Conservation (phyloP, 1,284 basidiomycete genomes). For the Rhodotorula sp. region DNA sequence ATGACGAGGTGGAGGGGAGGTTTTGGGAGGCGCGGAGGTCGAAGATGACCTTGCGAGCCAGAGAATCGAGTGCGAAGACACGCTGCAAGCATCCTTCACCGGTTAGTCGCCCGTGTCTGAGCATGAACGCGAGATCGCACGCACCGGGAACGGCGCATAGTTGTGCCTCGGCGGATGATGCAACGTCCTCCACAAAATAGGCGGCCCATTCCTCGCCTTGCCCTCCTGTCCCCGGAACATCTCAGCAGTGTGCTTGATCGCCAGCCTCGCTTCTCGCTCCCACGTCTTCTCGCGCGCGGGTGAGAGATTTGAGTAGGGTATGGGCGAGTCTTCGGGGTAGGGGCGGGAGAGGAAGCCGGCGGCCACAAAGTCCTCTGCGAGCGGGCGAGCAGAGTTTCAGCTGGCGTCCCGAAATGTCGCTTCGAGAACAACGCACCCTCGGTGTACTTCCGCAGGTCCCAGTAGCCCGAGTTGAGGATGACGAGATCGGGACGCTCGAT, state of each 20-base stretch:
- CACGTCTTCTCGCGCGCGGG: conserved; percentile 25
- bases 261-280: conserved; percentile 37
- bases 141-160: conserved; percentile 38
- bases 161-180: conserved; percentile 41
- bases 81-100: conserved; percentile 12
- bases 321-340: conserved; percentile 38
- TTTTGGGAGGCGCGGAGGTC: conserved; percentile 25
- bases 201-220: conserved; percentile 25
- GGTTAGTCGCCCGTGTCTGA: too few relatives aligned
- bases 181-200: conserved; percentile 37
- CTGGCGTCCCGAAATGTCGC: too few relatives aligned
- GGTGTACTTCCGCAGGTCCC: conserved; percentile 40
- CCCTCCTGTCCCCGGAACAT: conserved; percentile 30
- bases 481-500: conserved; percentile 36
- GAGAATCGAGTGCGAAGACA: conserved; percentile 36
- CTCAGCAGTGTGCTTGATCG: conserved; percentile 30
- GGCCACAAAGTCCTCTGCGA: conserved; percentile 39
- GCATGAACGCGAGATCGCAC: background rate
- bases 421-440: conserved; percentile 26
- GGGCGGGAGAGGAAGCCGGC: conserved; percentile 32
- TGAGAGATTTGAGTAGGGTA: conserved; percentile 36
- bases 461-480: conserved; percentile 40
- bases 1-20: background rate
- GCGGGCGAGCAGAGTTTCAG: background rate
- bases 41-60: conserved; percentile 34